Evolutionary conservation across 257 asterid species (phyloP).

Genomic region (Nyctanthes arbortristis): DNA sequence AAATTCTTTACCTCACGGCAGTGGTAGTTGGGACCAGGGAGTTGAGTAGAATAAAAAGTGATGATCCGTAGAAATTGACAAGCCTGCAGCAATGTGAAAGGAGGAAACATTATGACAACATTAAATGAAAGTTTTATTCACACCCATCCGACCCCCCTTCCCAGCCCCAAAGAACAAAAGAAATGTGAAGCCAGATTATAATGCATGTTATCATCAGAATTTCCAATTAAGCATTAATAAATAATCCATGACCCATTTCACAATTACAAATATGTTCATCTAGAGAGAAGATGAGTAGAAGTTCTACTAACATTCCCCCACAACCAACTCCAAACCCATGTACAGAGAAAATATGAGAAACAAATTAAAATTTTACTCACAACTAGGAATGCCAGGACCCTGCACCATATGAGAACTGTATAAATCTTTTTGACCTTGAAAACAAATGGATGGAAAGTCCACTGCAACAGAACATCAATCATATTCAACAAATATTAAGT

Average conservation of each 20-base stretch:
- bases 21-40: conserved; percentile 97
- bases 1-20: conserved; percentile 81
- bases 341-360: background rate
- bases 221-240: background rate
- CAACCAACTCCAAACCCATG: background rate
- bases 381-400: conserved; percentile 89
- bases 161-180: too few species aligned
- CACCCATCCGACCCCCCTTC: too few species aligned
- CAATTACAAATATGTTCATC: background rate
- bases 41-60: conserved; percentile 95
- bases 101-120: background rate
- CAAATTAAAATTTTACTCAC: conserved; percentile 49
- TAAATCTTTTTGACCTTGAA: conserved; percentile 86
- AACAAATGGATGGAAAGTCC: conserved; percentile 98
- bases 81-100: conserved; percentile 52
- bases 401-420: conserved; percentile 96
- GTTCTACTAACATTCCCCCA: background rate
- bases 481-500: conserved; percentile 19
- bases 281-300: background rate
- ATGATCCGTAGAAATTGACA: conserved; percentile 85
- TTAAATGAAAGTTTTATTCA: background rate
- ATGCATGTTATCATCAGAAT: background rate
- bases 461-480: conserved; percentile 54
- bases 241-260: background rate
- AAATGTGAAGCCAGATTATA: background rate